phyloP scores from a whole-genome alignment of 202 grass and related monocot species.

The Eragrostis tef region DNA sequence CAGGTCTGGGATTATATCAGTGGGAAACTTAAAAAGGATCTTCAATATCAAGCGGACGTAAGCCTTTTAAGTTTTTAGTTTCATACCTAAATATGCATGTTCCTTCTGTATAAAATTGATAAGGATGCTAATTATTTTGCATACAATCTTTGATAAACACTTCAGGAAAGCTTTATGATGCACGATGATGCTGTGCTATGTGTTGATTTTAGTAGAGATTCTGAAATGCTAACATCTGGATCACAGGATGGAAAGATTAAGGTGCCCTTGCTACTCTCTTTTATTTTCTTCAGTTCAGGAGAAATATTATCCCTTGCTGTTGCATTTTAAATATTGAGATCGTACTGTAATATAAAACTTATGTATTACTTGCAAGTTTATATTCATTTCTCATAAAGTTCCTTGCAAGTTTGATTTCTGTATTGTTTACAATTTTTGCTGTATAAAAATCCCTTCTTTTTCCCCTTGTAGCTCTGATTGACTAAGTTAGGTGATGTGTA shows the following conservation, averaged over 20 bases:
- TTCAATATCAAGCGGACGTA: slow-evolving; percentile 98
- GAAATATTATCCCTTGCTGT: neutral
- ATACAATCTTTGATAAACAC: slow-evolving; percentile 23
- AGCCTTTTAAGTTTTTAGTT: slow-evolving; percentile 40
- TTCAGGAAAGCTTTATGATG: slow-evolving; percentile 98
- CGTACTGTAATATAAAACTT: slow-evolving; percentile 9
- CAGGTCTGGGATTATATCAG: slow-evolving; percentile 99
- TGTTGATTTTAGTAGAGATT: slow-evolving; percentile 99
- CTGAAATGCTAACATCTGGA: slow-evolving; percentile 93
- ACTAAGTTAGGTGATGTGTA: neutral
- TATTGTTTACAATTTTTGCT: slow-evolving; percentile 21
- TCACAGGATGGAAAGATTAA: slow-evolving; percentile 98
- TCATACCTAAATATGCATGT: slow-evolving; percentile 23
- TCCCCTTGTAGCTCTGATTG: neutral
- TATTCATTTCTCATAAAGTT: slow-evolving; percentile 9
- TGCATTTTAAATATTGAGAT: neutral
- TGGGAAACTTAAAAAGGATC: slow-evolving; percentile 99
- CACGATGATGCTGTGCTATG: slow-evolving; percentile 92
- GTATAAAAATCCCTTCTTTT: slow-evolving; percentile 15
- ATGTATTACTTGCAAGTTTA: slow-evolving; percentile 15
- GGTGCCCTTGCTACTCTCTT: slow-evolving; percentile 43
- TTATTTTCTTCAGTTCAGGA: slow-evolving; percentile 14
- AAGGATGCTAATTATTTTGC: slow-evolving; percentile 36
- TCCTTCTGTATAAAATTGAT: slow-evolving; percentile 16
- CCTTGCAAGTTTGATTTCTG: neutral